Evolutionary conservation across 768 basidiomycete species (phyloP).

Genomic region (Pleurotus giganteus): DNA sequence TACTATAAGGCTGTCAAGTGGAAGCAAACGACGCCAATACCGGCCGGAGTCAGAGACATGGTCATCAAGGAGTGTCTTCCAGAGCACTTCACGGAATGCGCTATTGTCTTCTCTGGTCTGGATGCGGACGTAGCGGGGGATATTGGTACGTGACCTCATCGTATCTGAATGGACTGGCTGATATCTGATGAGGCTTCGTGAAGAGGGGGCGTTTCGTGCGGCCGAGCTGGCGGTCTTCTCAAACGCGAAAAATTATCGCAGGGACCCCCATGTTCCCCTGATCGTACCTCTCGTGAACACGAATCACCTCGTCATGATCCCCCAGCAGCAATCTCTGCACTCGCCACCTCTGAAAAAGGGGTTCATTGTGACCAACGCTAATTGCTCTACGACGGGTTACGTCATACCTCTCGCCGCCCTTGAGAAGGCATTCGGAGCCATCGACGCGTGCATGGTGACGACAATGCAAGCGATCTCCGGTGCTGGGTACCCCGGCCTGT

Average conservation of each 20-base stretch:
- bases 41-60: constrained; percentile 55
- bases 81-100: constrained; percentile 75
- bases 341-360: constrained; percentile 71
- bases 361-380: constrained; percentile 98
- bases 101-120: constrained; percentile 91
- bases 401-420: constrained; percentile 91
- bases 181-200: constrained; percentile 10
- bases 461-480: constrained; percentile 99
- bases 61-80: constrained; percentile 77
- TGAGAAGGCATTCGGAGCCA: constrained; percentile 89
- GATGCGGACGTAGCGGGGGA: constrained; percentile 95
- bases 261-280: constrained; percentile 91
- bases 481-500: constrained; percentile 94
- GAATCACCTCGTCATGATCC: constrained; percentile 77
- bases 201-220: constrained; percentile 81
- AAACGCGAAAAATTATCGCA: constrained; percentile 94
- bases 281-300: constrained; percentile 96
- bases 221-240: constrained; percentile 94
- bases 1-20: constrained; percentile 76
- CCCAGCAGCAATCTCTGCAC: constrained; percentile 74
- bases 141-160: constrained; percentile 59
- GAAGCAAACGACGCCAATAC: constrained; percentile 86
- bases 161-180: constrained; percentile 5
- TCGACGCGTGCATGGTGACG: constrained; percentile 87
- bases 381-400: constrained; percentile 93